Conservation (phyloP, 441 rosid genomes). For the Breynia disticha region DNA sequence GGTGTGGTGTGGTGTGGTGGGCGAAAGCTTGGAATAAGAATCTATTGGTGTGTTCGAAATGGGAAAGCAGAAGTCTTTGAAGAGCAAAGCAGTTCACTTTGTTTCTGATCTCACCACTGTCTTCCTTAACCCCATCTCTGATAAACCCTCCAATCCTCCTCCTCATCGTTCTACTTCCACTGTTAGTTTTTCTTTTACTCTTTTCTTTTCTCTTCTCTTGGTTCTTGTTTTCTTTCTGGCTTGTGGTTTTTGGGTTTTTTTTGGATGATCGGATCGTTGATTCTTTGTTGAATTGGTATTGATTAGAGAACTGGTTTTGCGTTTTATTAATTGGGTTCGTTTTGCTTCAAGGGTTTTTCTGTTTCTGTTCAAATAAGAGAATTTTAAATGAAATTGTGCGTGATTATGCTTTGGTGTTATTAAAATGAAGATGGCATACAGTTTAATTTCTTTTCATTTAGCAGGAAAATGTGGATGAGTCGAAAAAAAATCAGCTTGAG, state of each 20-base stretch:
- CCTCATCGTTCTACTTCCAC: conserved; percentile 15
- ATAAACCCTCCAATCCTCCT: conserved; percentile 48
- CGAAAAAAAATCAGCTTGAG: conserved; percentile 38
- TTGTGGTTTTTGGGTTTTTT: not conserved
- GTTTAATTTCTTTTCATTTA: conserved; percentile 6
- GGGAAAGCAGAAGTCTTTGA: conserved; percentile 74
- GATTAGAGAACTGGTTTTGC: no score
- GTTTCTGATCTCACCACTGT: conserved; percentile 92
- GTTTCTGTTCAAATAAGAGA: no score
- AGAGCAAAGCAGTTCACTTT: conserved; percentile 86
- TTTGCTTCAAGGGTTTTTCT: no score
- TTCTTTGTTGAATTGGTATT: no score
- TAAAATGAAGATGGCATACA: no score
- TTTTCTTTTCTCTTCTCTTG: not conserved
- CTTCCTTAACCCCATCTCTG: conserved; percentile 88
- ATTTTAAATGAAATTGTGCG: no score
- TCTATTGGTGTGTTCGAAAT: conserved; percentile 13
- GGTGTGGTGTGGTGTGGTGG: no score
- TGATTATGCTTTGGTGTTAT: no score
- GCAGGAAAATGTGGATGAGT: conserved; percentile 45
- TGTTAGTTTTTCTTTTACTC: conserved; percentile 18
- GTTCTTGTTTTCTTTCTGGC: not conserved
- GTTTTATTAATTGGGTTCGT: no score
- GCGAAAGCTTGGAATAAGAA: not conserved
- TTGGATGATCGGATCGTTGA: not conserved